phyloP scores from a whole-genome alignment of 371 early-diverging fungal species.

The Rhizopus delemar region DNA sequence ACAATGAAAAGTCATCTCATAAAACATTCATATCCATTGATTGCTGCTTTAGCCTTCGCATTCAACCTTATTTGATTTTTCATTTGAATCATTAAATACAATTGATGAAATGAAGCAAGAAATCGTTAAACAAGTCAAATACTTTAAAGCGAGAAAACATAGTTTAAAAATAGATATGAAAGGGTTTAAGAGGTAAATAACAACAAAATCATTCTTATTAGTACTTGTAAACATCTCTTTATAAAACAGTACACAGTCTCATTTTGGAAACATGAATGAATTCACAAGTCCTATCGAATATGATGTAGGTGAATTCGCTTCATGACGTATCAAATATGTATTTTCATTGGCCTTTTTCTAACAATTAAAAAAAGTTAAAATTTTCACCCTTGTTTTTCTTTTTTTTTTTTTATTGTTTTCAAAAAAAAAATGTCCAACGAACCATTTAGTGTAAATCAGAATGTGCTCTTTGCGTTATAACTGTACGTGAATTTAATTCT shows the following conservation, averaged over 20 bases:
- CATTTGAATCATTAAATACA: conserved; percentile 81
- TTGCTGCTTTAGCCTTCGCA: conserved; percentile 52
- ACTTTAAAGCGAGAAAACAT: conserved; percentile 53
- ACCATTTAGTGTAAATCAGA: conserved; percentile 1
- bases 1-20: not conserved
- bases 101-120: conserved; percentile 87
- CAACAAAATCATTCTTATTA: no score
- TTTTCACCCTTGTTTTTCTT: conserved; percentile 9
- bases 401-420: conserved; percentile 12
- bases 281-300: not conserved
- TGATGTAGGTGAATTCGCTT: not conserved
- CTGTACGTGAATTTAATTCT: not conserved
- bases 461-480: not conserved
- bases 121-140: conserved; percentile 84
- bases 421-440: conserved; percentile 13
- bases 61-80: conserved; percentile 79
- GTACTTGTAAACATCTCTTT: not conserved
- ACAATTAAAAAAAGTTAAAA: not conserved
- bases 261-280: no score
- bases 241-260: not conserved
- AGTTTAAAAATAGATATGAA: conserved; percentile 25
- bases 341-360: not conserved
- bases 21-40: not conserved
- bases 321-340: not conserved
- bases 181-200: conserved; percentile 22